phyloP scores from a whole-genome alignment of 164 flowering plant genomes.

The Aristolochia fimbriata region DNA sequence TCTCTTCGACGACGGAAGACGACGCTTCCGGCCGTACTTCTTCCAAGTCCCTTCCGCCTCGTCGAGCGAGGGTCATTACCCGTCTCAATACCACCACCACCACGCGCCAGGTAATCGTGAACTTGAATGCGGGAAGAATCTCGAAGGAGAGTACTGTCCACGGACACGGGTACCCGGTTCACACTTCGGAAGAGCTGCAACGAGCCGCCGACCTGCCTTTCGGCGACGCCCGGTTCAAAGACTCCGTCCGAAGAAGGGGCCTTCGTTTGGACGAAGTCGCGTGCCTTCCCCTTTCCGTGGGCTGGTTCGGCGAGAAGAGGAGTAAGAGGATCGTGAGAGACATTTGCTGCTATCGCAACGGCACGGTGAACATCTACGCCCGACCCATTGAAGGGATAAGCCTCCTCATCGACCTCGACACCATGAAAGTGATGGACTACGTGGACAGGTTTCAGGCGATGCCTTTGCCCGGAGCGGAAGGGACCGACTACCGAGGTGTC shows the following conservation, averaged over 20 bases:
- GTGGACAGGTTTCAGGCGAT: slow-evolving; percentile 19
- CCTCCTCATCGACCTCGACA: slow-evolving; percentile 34
- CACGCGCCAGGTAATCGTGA: slow-evolving; percentile 40
- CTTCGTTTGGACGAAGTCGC: slow-evolving; percentile 32
- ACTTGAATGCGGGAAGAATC: slow-evolving; percentile 21
- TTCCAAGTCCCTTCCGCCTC: slow-evolving; percentile 14
- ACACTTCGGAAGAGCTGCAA: slow-evolving; percentile 24
- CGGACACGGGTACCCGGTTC: slow-evolving; percentile 31
- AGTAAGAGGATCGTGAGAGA: slow-evolving; percentile 20
- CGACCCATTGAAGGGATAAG: slow-evolving; percentile 53
- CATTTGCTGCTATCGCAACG: slow-evolving; percentile 29
- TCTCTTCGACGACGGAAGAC: slow-evolving; percentile 7
- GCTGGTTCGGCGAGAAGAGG: slow-evolving; percentile 47
- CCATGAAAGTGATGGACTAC: slow-evolving; percentile 21
- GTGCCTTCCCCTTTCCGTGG: slow-evolving; percentile 32
- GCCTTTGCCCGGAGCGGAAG: slow-evolving; percentile 38
- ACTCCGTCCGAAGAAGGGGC: slow-evolving; percentile 28
- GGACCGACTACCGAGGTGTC: slow-evolving; percentile 7
- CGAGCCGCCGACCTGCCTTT: slow-evolving; percentile 25
- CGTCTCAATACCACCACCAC: slow-evolving; percentile 21
- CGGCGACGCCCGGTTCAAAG: slow-evolving; percentile 19
- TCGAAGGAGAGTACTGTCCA: slow-evolving; percentile 19
- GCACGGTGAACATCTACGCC: slow-evolving; percentile 31
- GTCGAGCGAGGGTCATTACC: slow-evolving; percentile 35
- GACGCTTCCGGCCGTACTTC: too few relatives aligned